Evolutionary conservation across 2,329 filamentous ascomycete genomes (phyloP), one percentile per base, ranked within the genome.

Genomic region (Alternaria ventricosa): DNA sequence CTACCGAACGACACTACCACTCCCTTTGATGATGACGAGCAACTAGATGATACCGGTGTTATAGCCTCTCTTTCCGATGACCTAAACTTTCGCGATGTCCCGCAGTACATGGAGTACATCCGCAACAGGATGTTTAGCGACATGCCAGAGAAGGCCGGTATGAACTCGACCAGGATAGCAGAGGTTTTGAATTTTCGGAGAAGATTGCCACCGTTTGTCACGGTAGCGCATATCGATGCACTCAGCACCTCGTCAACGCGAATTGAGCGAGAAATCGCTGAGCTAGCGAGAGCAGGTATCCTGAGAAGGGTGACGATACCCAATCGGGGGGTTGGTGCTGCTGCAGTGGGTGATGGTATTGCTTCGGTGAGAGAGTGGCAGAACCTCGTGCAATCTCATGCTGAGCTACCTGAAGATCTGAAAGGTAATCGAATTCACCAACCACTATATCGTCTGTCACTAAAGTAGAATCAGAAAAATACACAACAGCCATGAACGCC

Each of bases 211-310:
- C 88, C 88, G 0, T 82, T 93, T 22, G 87, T 91, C 6, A 90
- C 88, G 0, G 78, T 89, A 20, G 86, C 88, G 2, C 91, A 94
- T 74, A 76, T 94, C 7, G 87, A 90, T 65, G 86, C 89, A 1
- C 78, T 93, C 2, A 83, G 91, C 47, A 80, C 79, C 10, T 88
- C 87, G 3, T 87, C 90, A 2, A 92, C 90, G 0, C 83, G 82
- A 2, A 88, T 88, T 1, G 91, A 93, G 78, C 83, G 91, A 49
- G 90, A 92, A 75, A 84, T 91, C 20, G 89, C 87, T 4, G 85
- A 88, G 70, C 82, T 93, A 36, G 78, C 86, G 18, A 81, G 83
- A 12, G 82, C 81, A 11, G 90, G 90, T 0, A 80, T 85, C 5
- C 63, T 93, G 49, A 82, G 89, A 45, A 88, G 87, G 74, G 82